Evolutionary conservation across 1,139 yeast species (phyloP), one percentile per base, ranked within the genome.

Genomic region (Blastobotrys aristatus): DNA sequence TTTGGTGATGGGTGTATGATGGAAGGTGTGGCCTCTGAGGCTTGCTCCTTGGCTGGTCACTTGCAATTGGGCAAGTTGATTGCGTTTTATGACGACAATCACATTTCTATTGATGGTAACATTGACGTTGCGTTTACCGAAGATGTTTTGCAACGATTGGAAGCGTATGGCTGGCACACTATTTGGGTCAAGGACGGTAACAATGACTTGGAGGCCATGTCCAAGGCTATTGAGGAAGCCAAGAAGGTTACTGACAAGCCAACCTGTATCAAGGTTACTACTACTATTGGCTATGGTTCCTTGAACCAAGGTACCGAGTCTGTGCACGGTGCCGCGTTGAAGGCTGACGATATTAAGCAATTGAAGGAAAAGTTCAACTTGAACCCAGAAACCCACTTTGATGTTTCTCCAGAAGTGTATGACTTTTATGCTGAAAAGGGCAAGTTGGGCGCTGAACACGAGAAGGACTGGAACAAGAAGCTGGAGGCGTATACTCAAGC

Each of bases 1-100:
- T 73, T 88, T 56, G 99, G 99, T 73, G 99, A 92, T 64, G 99
- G 98, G 61, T 94, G 98, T 76, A 77, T 92, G 77, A 86, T 84
- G 92, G 99, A 92, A 76, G 99, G 99, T 79, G 89, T 92, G 56
- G 80, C 97, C 52, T 79, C 94, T 53, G 99, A 92, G 76, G 95
- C 97, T 48, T 78, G 79, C 61, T 92, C 98, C 39, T 74, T 90
- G 56, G 99, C 98, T 57, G 99, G 98, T 64, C 98, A 92, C 74
- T 77, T 92, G 71, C 79, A 89, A 75, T 82, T 92, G 69, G 89
- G 89, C 69, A 90, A 90, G 77, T 80, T 92, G 74, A 88, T 92
- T 70, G 89, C 94, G 51, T 82, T 92, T 74, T 94, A 94, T 83
- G 99, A 92, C 68, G 96, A 89, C 75, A 92, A 92, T 84, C 84